A percentile compares a stretch with the other conserved stretches of the same genome.
phyloP scores from a whole-genome alignment of 78 protist genomes.

The Protostelium mycophagum region DNA sequence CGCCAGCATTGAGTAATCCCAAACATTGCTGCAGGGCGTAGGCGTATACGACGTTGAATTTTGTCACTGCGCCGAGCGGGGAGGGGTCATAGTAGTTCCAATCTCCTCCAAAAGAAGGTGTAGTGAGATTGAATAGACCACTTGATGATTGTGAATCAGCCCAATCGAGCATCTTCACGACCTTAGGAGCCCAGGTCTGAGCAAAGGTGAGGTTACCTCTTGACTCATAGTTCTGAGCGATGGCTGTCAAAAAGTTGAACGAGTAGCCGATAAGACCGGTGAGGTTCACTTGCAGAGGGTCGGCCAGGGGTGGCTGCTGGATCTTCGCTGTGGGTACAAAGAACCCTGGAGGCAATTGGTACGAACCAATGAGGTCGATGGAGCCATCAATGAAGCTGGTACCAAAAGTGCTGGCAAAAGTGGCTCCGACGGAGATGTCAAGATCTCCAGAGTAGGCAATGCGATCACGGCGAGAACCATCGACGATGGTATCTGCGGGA shows the following conservation, averaged over 20 bases:
- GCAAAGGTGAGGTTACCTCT: background rate
- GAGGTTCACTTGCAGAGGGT: background rate
- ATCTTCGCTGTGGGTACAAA: background rate
- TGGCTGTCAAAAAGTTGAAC: background rate
- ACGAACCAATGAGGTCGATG: background rate
- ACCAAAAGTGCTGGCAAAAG: background rate
- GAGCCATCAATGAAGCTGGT: background rate
- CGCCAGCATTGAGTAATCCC: background rate
- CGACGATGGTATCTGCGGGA: background rate
- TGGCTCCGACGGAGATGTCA: background rate
- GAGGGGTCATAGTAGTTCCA: background rate
- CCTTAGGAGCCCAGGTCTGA: background rate
- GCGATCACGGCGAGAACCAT: background rate
- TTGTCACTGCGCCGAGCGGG: background rate
- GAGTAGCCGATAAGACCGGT: background rate
- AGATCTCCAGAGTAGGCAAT: background rate
- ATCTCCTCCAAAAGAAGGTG: background rate
- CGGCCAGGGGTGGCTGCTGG: background rate
- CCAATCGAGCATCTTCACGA: background rate
- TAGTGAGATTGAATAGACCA: background rate
- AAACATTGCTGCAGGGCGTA: background rate
- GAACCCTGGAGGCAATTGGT: background rate
- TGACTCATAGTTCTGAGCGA: background rate
- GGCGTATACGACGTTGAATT: background rate
- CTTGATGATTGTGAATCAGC: background rate